phyloP scores from a whole-genome alignment of 495 filamentous ascomycete genomes.

The Xylona heveae region DNA sequence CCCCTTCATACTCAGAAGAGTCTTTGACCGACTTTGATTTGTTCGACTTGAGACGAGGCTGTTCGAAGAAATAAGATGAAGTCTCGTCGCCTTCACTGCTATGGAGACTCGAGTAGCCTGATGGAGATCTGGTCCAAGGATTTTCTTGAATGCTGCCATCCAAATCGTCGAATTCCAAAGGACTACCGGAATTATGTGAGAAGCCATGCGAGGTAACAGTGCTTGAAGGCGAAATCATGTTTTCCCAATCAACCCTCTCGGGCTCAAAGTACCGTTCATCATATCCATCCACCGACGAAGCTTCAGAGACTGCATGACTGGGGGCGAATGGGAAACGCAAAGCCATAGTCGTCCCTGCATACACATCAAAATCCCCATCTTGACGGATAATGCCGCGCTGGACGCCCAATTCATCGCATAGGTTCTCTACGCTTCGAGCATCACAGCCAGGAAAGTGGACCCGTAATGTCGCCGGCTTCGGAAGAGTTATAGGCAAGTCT shows the following conservation, averaged over 20 bases:
- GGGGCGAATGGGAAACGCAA: constrained; percentile 75
- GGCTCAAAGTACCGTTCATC: constrained; percentile 12
- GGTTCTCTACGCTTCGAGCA: constrained; percentile 53
- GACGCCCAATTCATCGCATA: constrained; percentile 76
- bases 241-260: constrained; percentile 28
- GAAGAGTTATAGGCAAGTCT: constrained; percentile 60
- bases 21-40: constrained; percentile 22
- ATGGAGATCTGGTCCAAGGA: constrained; percentile 5
- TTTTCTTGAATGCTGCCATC: constrained; percentile 4
- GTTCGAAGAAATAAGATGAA: constrained; percentile 20
- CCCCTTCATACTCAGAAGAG: constrained; percentile 45
- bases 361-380: constrained; percentile 49
- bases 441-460: constrained; percentile 88
- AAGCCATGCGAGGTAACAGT: constrained; percentile 2
- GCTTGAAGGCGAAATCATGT: constrained; percentile 29
- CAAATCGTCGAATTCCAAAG: no score
- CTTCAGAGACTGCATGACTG: constrained; percentile 18
- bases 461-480: constrained; percentile 37
- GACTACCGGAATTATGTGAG: background rate
- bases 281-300: constrained; percentile 4
- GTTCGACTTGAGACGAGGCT: constrained; percentile 13
- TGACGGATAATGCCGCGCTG: constrained; percentile 54
- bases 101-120: constrained; percentile 15
- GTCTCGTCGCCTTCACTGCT: constrained; percentile 18
- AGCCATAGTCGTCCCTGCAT: constrained; percentile 44